Conservation (phyloP, 106 monocot genomes). For the Dendrobium chrysotoxum region DNA sequence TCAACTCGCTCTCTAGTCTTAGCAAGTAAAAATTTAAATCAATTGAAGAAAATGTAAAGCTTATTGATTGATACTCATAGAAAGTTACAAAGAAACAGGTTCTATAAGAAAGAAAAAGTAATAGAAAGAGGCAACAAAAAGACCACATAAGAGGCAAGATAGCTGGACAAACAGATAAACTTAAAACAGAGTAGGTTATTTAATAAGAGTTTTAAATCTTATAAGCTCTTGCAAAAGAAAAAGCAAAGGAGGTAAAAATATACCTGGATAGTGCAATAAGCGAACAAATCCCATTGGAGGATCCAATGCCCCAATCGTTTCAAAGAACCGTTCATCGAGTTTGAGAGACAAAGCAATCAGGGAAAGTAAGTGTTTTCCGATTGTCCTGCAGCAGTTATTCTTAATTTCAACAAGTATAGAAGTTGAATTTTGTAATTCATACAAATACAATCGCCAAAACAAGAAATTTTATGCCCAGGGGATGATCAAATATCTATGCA, state of each 20-base stretch:
- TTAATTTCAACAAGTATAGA: background rate
- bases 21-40: too few species aligned
- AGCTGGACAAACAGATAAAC: background rate
- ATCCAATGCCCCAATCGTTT: slow-evolving; percentile 52
- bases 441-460: background rate
- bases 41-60: too few species aligned
- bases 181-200: background rate
- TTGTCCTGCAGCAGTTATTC: slow-evolving; percentile 25
- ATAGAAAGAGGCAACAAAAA: background rate
- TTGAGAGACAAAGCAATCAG: slow-evolving; percentile 75
- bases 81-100: background rate
- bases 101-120: background rate
- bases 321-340: slow-evolving; percentile 71
- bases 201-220: background rate
- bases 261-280: slow-evolving; percentile 84
- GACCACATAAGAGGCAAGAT: background rate
- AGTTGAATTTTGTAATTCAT: background rate
- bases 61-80: background rate
- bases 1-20: too few species aligned
- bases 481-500: background rate
- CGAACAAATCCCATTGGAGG: slow-evolving; percentile 55
- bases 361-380: slow-evolving; percentile 40
- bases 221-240: background rate
- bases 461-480: background rate
- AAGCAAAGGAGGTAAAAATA: background rate